Evolutionary conservation across 345 rosid species (phyloP), one percentile per base, ranked within the genome.

Genomic region (Ceriops decandra): DNA sequence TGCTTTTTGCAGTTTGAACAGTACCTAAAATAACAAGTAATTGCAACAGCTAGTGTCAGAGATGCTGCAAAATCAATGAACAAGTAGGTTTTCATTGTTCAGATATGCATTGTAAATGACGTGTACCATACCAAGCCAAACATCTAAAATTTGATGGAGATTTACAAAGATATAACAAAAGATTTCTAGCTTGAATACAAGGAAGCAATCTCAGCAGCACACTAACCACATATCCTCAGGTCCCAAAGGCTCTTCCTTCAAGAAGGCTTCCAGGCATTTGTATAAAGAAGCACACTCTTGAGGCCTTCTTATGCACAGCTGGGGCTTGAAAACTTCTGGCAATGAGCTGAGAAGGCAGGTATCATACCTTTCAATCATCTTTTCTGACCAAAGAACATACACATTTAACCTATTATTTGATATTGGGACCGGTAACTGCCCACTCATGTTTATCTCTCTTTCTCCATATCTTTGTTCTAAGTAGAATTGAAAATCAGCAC

Each of bases 401-500:
- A 76, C 76, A 22, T 57, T 4, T 2, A 53, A 65, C 30, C 19
- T 22, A 32, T 31, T 22, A 1, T n/a, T 31, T 27, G 38, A 66
- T 10, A 33, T 72, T 72, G 64, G 42, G 47, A 32, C 0, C 4
- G 31, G n/a, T 15, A 69, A n/a, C 1, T 53, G 71, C 9, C 60
- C 46, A 52, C 61, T 61, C 79, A 76, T 76, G 64, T 35, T 27
- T 54, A 76, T 70, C 64, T 62, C 80, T 7, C 9, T 15, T 17
- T 52, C 22, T 35, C 30, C 42, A 22, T 19, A 16, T 32, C 31
- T 28, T 66, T 73, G 32, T 20, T 26, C 19, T 17, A 64, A 20
- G 69, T 33, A 81, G 67, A 87, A 81, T 22, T 53, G 79, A 69
- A 87, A 87, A 57, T 70, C 83, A 54, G 71, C 5, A 57, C 68